Evolutionary conservation across 2,329 filamentous ascomycete genomes (phyloP), one percentile per base, ranked within the genome.

Genomic region (Alternaria sp.): DNA sequence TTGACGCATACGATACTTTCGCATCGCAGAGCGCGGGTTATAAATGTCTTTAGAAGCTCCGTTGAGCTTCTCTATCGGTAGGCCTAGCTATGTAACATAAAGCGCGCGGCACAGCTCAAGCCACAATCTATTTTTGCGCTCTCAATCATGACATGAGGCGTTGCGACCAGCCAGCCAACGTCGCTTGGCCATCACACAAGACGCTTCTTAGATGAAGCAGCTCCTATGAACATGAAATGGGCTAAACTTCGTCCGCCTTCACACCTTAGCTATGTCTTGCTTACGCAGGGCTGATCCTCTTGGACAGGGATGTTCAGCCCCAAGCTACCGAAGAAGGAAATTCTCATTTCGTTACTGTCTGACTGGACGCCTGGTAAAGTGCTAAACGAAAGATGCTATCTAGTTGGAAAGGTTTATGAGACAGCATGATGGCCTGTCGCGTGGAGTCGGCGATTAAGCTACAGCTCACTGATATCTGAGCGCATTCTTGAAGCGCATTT

Each of bases 71-170:
- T 4, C 5, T 11, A 22, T 9, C n/a, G 12, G 18, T 10, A 34
- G 27, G 5, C n/a, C 28, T 18, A 48, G 3, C n/a, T 22, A 32
- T 25, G 8, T 11, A 11, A 3, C n/a, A 18, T 5, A 38, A 12
- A 50, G 18, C 11, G 20, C 20, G 16, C 32, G 22, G 11, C 11
- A 3, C 49, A 60, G 50, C 61, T 45, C 34, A 63, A 54, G 53
- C 54, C 38, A 52, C 43, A 49, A 57, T 63, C 32, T 30, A 10
- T 44, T 36, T 9, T 20, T 6, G 46, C 7, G 25, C 27, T 46
- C 27, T 46, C 44, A 2, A 50, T 36, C 7, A 38, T 38, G 34
- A 16, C 16, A 5, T 18, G 32, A 51, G 20, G 32, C 48, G 32
- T 38, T 16, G 2, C 20, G 16, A 38, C 5, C 20, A 40, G 36